Conservation (phyloP, 176 grass and related monocot species). For the Tillandsia fasciculata region DNA sequence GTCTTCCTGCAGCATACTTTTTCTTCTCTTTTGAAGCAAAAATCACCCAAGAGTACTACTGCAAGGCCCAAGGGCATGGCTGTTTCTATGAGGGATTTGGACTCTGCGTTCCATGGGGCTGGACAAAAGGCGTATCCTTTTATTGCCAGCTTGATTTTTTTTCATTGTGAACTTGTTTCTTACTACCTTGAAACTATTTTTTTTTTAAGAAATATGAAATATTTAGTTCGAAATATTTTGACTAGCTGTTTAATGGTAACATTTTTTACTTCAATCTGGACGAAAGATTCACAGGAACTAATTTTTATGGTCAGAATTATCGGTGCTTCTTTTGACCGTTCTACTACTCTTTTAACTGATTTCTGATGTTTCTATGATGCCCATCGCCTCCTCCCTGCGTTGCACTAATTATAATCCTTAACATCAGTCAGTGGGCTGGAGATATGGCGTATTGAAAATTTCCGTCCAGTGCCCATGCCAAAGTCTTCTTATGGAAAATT, state of each 20-base stretch:
- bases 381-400: not conserved
- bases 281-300: not conserved
- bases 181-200: not conserved
- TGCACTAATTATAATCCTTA: constrained; percentile 31
- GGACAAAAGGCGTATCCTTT: constrained; percentile 95
- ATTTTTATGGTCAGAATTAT: not conserved
- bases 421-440: constrained; percentile 71
- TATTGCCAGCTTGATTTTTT: constrained; percentile 1
- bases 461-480: constrained; percentile 58
- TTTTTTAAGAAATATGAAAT: not conserved
- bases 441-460: constrained; percentile 96
- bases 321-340: not conserved
- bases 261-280: not conserved
- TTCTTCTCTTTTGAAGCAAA: constrained; percentile 74
- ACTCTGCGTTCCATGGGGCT: constrained; percentile 73
- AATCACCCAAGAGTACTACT: constrained; percentile 35
- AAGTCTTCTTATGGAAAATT: constrained; percentile 79
- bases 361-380: constrained; percentile 2
- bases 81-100: constrained; percentile 82
- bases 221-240: not conserved
- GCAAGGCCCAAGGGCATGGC: constrained; percentile 58
- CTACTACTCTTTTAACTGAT: too few relatives aligned
- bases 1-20: constrained; percentile 58
- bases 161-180: not conserved
- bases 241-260: not conserved